Evolutionary conservation across 345 rosid species (phyloP), one percentile per base, ranked within the genome.

Genomic region (Adansonia digitata): DNA sequence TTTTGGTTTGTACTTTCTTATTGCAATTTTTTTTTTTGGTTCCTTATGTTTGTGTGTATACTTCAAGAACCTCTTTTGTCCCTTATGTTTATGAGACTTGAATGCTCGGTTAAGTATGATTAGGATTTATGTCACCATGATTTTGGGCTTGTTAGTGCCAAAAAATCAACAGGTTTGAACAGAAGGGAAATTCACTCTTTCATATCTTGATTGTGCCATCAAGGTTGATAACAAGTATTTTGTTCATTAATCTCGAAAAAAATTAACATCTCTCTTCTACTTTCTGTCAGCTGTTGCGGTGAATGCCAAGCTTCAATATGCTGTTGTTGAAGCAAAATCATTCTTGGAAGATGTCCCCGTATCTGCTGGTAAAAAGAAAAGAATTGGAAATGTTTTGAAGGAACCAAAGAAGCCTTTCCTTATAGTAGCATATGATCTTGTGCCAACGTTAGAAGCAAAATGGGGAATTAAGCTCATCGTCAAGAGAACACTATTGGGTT

Each of bases 271-370:
- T 51, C 63, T 52, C 72, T 42, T 63, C 72, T 66, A 51, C 65
- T 42, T 63, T 43, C 67, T 56, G 46, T 77, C 94, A 94, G 98
- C 97, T 85, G 97, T 94, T 69, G 98, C 97, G 11, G 97, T 92
- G 78, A 92, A 94, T 83, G 88, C 89, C 72, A 91, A 89, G 76
- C 94, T 94, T 78, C 91, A 90, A 70, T 94, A 94, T 82, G 93
- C 97, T 71, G 88, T 94, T 65, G 90, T 90, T 60, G 93, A 88
- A 85, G 82, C 89, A 73, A 84, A 84, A 64, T 75, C 90, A 49
- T 53, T 74, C 52, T 52, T 64, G 43, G 97, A 80, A 75, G 88
- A 81, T 82, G 82, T 72, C 73, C 79, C 86, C 71, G 45, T 66
- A 29, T 77, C 72, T 72, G 69, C 84, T 70, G 83, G 81, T 49